phyloP scores from a whole-genome alignment of 257 asterid genomes.

The Ilex aquifolium region DNA sequence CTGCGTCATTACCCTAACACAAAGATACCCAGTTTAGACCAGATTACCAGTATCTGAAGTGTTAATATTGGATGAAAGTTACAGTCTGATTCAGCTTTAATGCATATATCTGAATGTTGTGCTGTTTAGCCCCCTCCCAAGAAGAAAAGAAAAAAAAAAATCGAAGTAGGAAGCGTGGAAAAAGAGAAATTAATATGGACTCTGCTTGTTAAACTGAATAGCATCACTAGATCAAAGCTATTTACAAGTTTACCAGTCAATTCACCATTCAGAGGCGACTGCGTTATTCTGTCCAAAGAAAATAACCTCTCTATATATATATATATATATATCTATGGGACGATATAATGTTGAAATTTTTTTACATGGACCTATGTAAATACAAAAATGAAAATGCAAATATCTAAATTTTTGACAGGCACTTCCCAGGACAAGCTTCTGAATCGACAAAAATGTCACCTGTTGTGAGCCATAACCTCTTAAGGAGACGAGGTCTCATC shows the following conservation, averaged over 20 bases:
- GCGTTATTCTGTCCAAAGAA: conserved; percentile 14
- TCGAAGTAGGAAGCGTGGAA: no score
- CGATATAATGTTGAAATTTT: conserved; percentile 21
- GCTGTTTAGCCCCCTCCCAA: no score
- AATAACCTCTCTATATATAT: conserved; percentile 12
- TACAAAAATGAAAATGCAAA: conserved; percentile 27
- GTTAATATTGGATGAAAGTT: no score
- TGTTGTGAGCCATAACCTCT: conserved; percentile 6
- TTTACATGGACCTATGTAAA: conserved; percentile 38
- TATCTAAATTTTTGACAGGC: conserved; percentile 22
- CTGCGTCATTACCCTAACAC: no score
- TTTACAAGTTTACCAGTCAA: neutral
- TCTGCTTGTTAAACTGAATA: no score
- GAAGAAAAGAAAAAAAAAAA: no score
- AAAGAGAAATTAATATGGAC: no score
- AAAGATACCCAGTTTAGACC: no score
- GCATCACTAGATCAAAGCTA: neutral
- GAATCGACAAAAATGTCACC: conserved; percentile 12
- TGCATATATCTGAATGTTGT: no score
- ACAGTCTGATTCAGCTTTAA: no score
- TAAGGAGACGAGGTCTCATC: conserved; percentile 42
- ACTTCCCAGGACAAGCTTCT: conserved; percentile 30
- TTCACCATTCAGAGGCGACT: conserved; percentile 3
- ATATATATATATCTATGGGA: conserved; percentile 27
- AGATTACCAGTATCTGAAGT: no score